Evolutionary conservation across 2,329 filamentous ascomycete species (phyloP), one percentile per base, ranked within the genome.

Genomic region (Stachybotrys chlorohalonatus): DNA sequence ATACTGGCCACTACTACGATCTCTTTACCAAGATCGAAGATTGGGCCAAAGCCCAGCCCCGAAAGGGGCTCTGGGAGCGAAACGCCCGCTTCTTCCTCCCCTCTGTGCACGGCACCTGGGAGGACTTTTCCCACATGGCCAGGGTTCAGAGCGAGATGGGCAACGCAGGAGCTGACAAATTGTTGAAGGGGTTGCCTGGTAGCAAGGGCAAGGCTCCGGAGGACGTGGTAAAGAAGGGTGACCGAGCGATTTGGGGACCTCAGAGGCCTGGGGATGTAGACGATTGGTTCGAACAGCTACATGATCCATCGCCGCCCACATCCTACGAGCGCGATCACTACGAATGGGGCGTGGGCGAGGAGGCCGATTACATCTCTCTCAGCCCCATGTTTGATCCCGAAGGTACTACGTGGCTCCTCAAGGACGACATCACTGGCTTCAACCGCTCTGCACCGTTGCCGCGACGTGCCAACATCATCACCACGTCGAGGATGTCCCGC

Each of bases 301-400:
- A 86, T n/a, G 90, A 94, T 56, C 86, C 88, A 1, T 73, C 75
- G 15, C 90, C 91, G 1, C 87, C 88, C 1, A 85, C 80, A 0
- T 55, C 65, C 7, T 85, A 89, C 62, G 89, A 93, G 52, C 86
- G 88, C 58, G 91, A 96, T 66, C 82, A 86, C 60, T 91, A 92
- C 67, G 70, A 78, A 52, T 96, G 93, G 92, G 93, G 93, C 36
- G 87, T 94, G 1, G 89, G 83, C 53, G 93, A 96, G 70, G 88
- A 95, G 56, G 91, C 93, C 11, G 93, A 97, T 68, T 82, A 95
- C 61, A 93, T 97, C 65, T 90, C 91, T 0, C 84, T 97, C 57
- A 94, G 92, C 65, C 93, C 93, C 9, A 84, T 97, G 58, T 97
- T 93, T 72, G 88, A 97, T 65, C 92, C 93, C 0, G 85, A 90